Evolutionary conservation across 1,284 basidiomycete genomes (phyloP).

Genomic region (Ustilago tritici): DNA sequence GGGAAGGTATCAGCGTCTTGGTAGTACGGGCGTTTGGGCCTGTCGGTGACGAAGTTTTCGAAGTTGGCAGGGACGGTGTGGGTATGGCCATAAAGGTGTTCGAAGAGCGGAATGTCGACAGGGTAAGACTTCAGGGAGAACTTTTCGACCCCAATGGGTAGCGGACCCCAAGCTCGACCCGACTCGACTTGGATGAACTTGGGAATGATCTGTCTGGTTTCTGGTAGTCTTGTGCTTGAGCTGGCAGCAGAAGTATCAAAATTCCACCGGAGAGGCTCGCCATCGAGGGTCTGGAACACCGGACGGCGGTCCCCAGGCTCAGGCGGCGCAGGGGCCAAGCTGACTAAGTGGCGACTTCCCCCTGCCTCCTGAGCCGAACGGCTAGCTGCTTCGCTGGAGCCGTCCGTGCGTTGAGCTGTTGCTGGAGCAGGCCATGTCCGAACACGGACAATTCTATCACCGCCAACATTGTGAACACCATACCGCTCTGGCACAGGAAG

Average conservation of each 20-base stretch:
- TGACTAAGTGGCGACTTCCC: not conserved
- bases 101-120: not conserved
- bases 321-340: not conserved
- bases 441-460: not conserved
- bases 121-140: slow-evolving; percentile 7
- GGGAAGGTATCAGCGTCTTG: not conserved
- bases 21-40: not conserved
- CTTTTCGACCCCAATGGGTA: not conserved
- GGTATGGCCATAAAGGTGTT: slow-evolving; percentile 4
- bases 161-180: not conserved
- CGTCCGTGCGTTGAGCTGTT: too few relatives aligned
- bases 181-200: not conserved
- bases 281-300: not conserved
- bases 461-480: too few relatives aligned
- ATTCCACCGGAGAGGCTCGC: not conserved
- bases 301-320: too few relatives aligned
- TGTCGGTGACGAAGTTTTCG: not conserved
- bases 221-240: not conserved
- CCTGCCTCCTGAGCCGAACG: too few relatives aligned
- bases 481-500: not conserved
- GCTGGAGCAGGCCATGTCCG: too few relatives aligned
- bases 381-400: too few relatives aligned
- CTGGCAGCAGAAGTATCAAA: not conserved
- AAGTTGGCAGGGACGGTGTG: not conserved
- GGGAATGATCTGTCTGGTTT: not conserved